Percentiles rank a stretch among this genome's conserved stretches.
phyloP scores from a whole-genome alignment of 306 rosid genomes.

The Senna tora region DNA sequence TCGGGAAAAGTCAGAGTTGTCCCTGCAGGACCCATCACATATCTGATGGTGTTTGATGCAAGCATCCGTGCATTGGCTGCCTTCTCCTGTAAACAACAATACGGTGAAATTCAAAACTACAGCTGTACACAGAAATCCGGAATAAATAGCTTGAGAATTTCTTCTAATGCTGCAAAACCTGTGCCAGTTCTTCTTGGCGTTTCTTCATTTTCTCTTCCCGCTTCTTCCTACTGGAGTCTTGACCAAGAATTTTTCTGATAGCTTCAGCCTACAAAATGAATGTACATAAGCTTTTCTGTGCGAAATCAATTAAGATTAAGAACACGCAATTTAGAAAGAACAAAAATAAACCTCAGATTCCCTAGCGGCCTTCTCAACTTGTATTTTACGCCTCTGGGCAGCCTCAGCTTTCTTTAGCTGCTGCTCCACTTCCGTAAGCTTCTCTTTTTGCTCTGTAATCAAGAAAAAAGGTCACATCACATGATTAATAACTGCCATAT shows the following conservation, averaged over 20 bases:
- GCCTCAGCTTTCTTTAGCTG: conserved; percentile 80
- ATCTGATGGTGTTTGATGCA: conserved; percentile 62
- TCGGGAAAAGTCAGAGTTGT: conserved; percentile 59
- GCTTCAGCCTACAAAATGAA: conserved; percentile 78
- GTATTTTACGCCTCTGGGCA: conserved; percentile 72
- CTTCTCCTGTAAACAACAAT: conserved; percentile 52
- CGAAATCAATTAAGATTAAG: conserved; percentile 12
- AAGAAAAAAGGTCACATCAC: conserved; percentile 26
- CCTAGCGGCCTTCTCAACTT: conserved; percentile 71
- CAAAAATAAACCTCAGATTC: conserved; percentile 63
- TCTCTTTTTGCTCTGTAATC: conserved; percentile 71
- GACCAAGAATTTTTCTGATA: conserved; percentile 93
- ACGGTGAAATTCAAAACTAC: neutral
- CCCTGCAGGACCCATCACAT: conserved; percentile 64
- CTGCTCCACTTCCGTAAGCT: conserved; percentile 71
- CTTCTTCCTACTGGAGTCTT: conserved; percentile 93
- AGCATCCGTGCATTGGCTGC: conserved; percentile 57
- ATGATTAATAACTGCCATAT: conserved; percentile 34
- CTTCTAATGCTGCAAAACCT: conserved; percentile 49
- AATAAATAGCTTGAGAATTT: neutral
- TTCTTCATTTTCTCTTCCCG: conserved; percentile 88
- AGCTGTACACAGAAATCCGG: neutral
- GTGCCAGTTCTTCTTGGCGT: conserved; percentile 89
- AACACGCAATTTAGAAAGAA: neutral
- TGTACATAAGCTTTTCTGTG: conserved; percentile 9